A percentile compares a stretch with the other conserved stretches of the same genome.
Conservation (phyloP, 2,329 filamentous ascomycete species). For the Furcasterigmium furcatum region DNA sequence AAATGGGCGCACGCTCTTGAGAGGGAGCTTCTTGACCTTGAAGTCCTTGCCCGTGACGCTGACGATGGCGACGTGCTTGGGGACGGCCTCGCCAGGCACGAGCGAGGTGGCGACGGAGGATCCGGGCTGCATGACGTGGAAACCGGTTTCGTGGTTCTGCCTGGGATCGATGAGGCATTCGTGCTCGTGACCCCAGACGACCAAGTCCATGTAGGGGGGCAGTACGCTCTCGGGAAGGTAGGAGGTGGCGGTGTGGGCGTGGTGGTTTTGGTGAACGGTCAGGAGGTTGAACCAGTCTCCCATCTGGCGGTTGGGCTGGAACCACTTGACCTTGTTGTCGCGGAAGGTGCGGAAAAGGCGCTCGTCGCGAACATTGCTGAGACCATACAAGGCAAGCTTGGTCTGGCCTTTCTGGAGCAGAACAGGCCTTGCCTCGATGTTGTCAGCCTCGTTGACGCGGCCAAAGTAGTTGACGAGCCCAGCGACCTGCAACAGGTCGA, state of each 20-base stretch:
- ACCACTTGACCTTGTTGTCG: slow-evolving; percentile 93
- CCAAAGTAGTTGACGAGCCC: slow-evolving; percentile 96
- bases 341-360: slow-evolving; percentile 90
- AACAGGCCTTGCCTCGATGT: slow-evolving; percentile 88
- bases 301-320: slow-evolving; percentile 74
- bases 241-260: slow-evolving; percentile 86
- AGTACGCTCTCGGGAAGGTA: slow-evolving; percentile 93
- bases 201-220: slow-evolving; percentile 84
- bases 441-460: slow-evolving; percentile 85
- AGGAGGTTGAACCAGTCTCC: slow-evolving; percentile 95
- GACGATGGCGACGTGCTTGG: slow-evolving; percentile 87
- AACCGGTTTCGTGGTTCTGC: slow-evolving; percentile 81
- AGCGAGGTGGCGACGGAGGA: slow-evolving; percentile 95
- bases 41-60: slow-evolving; percentile 83
- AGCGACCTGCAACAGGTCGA: slow-evolving; percentile 87
- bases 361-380: slow-evolving; percentile 96
- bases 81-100: slow-evolving; percentile 81
- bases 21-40: slow-evolving; percentile 71
- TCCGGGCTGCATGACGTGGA: slow-evolving; percentile 95
- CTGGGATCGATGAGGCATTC: slow-evolving; percentile 87
- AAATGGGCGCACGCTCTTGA: slow-evolving; percentile 90
- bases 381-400: slow-evolving; percentile 87
- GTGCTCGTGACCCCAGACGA: slow-evolving; percentile 97
- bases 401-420: slow-evolving; percentile 90
- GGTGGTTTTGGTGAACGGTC: slow-evolving; percentile 93